Evolutionary conservation across 2,329 filamentous ascomycete species (phyloP), one percentile per base, ranked within the genome.

Genomic region (Cadophora sp.): DNA sequence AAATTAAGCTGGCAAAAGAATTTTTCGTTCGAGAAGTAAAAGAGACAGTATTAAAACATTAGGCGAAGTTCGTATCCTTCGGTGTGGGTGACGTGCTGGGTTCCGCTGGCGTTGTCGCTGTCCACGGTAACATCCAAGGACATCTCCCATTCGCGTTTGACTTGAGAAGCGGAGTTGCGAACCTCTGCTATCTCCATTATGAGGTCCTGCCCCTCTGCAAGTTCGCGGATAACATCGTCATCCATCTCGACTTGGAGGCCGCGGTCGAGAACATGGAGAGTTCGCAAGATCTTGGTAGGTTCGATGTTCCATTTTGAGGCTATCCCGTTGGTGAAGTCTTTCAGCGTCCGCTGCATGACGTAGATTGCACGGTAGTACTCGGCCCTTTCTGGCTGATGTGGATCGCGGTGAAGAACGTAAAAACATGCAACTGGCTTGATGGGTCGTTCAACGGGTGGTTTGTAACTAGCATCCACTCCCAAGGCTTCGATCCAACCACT

Each of bases 161-260:
- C 73, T 36, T 81, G 79, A 4, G 77, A 56, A 11, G 78, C 66
- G 8, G 73, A 72, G 48, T 73, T 70, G 16, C 70, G 70, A 45
- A 75, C 48, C 41, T 73, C 71, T 36, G 78, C 73, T 50, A 92
- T 83, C 72, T 96, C 90, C 66, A 92, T 84, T 66, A 90, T 87
- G 91, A 98, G 96, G 75, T 97, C 95, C 78, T 98, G 93, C 39
- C 94, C 94, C 80, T 99, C 96, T 1, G 89, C 87, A 62, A 98
- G 83, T 78, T 95, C 91, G 53, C 87, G 86, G 39, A 98, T 87
- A 58, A 96, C 90, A 70, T 97, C 94, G 75, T 98, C 94, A 75
- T 98, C 96, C 73, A 98, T 86, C 75, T 96, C 88, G 64, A 98
- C 89, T 74, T 94, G 89, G 1, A 97, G 80, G 0, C 93, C 93